Conservation (phyloP, 2,329 filamentous ascomycete species). For the Colletotrichum neosansevieriae region DNA sequence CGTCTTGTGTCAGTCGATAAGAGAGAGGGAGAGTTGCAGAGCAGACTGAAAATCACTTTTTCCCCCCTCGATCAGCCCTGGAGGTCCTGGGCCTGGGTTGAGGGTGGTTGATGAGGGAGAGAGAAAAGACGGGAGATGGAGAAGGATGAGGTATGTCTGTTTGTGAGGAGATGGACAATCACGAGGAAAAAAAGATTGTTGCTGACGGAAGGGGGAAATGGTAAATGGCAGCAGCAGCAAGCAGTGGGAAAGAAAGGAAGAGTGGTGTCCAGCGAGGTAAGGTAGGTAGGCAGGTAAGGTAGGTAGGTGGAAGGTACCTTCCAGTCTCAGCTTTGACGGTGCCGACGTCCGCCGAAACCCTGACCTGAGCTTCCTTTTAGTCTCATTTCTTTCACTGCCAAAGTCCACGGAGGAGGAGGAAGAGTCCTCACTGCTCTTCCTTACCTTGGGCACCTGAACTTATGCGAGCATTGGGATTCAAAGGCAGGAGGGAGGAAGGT, state of each 20-base stretch:
- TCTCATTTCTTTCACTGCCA: not conserved
- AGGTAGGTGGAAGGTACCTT: too few species aligned
- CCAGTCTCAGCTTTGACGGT: constrained; percentile 39
- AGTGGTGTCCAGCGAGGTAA: constrained; percentile 1
- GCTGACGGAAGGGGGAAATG: constrained; percentile 16
- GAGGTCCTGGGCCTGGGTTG: not conserved
- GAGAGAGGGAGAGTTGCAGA: not conserved
- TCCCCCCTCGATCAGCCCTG: not conserved
- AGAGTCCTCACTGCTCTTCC: too few species aligned
- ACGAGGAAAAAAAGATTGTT: constrained; percentile 13
- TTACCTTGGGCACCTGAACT: too few species aligned
- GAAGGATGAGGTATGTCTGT: not conserved
- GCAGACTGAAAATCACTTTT: too few species aligned
- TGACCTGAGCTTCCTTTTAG: constrained; percentile 17
- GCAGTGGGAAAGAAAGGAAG: not conserved
- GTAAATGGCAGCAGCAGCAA: too few species aligned
- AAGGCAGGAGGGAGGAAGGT: not conserved
- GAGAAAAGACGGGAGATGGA: not conserved
- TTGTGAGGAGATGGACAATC: constrained; percentile 9
- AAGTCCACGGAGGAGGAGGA: too few species aligned
- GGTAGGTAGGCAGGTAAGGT: too few species aligned
- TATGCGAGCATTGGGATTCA: constrained; percentile 7
- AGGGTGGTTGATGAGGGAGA: not conserved
- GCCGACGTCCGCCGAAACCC: constrained; percentile 32
- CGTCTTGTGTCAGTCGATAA: not conserved